These are phyloP conservation scores for Fusarium vanettenii DNA, from an alignment of 2,329 filamentous ascomycete genomes.

Conservation along the genomic window DNA sequence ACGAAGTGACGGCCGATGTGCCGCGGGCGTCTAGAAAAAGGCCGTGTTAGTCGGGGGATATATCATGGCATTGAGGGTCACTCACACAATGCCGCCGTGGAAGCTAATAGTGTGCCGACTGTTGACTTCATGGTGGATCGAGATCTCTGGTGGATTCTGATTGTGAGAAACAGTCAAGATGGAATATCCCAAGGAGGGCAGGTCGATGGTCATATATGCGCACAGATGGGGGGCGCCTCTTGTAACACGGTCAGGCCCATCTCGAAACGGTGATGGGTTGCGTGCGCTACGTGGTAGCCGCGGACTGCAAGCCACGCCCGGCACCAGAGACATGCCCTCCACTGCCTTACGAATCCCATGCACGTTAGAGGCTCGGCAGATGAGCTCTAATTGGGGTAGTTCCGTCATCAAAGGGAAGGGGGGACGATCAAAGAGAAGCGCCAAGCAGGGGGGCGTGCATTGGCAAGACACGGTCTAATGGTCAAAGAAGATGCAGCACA, in stretches of 20 bases:
- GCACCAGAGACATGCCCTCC: background rate
- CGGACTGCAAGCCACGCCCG: conserved; percentile 22
- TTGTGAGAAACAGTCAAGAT: conserved; percentile 3
- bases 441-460: conserved; percentile 5
- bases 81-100: conserved; percentile 35
- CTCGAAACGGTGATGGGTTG: conserved; percentile 21
- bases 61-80: background rate
- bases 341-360: conserved; percentile 17
- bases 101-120: conserved; percentile 23
- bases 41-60: conserved; percentile 10
- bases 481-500: background rate
- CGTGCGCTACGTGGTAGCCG: conserved; percentile 10
- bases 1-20: conserved; percentile 42
- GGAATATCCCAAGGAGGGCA: conserved; percentile 7
- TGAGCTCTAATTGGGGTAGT: conserved; percentile 12
- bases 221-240: conserved; percentile 23
- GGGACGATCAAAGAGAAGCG: background rate
- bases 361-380: conserved; percentile 23
- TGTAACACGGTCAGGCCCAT: conserved; percentile 9
- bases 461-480: background rate
- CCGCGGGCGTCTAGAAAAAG: conserved; percentile 31
- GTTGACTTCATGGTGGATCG: conserved; percentile 34
- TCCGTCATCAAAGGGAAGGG: conserved; percentile 22
- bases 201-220: conserved; percentile 24
- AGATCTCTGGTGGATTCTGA: background rate